Percentiles rank a stretch among this genome's conserved stretches.
These are phyloP conservation scores for Trametes cubensis DNA, from an alignment of 768 basidiomycete species.

Conservation along the genomic window DNA sequence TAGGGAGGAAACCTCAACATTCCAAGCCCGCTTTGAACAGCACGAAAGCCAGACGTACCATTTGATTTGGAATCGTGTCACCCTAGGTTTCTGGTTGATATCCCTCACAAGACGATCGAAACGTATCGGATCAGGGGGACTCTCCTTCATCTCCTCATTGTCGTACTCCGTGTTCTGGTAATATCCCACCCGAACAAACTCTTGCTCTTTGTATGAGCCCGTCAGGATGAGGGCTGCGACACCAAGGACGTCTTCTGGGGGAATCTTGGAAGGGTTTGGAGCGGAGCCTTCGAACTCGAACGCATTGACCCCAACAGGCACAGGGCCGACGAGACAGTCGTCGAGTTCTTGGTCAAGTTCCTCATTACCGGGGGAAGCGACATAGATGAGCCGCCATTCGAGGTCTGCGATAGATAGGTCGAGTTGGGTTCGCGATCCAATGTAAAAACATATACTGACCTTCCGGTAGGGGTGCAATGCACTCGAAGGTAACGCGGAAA, in stretches of 20 bases:
- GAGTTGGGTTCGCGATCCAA: not conserved
- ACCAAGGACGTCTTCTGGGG: conserved; percentile 87
- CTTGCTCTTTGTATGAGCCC: conserved; percentile 93
- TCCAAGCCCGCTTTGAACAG: conserved; percentile 5
- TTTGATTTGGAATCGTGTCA: conserved; percentile 90
- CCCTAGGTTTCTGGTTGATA: conserved; percentile 88
- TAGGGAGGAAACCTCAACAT: conserved; percentile 28
- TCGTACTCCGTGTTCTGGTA: conserved; percentile 99
- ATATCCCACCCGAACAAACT: conserved; percentile 99
- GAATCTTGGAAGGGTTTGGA: conserved; percentile 84
- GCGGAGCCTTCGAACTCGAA: conserved; percentile 94
- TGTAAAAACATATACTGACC: conserved; percentile 49
- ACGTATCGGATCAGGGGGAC: conserved; percentile 64
- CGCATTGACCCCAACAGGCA: conserved; percentile 94
- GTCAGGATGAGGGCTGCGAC: conserved; percentile 97
- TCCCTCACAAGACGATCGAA: conserved; percentile 85
- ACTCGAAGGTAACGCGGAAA: conserved; percentile 97
- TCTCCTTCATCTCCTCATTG: conserved; percentile 86
- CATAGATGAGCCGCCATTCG: conserved; percentile 98
- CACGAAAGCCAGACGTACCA: conserved; percentile 52
- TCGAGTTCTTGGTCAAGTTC: conserved; percentile 97
- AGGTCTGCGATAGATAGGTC: conserved; percentile 59
- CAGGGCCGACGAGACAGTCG: conserved; percentile 95
- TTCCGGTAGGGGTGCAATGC: conserved; percentile 87
- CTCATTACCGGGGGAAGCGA: conserved; percentile 89